Evolutionary conservation across 768 basidiomycete species (phyloP), one percentile per base, ranked within the genome.

Genomic region (Mycena filopes): DNA sequence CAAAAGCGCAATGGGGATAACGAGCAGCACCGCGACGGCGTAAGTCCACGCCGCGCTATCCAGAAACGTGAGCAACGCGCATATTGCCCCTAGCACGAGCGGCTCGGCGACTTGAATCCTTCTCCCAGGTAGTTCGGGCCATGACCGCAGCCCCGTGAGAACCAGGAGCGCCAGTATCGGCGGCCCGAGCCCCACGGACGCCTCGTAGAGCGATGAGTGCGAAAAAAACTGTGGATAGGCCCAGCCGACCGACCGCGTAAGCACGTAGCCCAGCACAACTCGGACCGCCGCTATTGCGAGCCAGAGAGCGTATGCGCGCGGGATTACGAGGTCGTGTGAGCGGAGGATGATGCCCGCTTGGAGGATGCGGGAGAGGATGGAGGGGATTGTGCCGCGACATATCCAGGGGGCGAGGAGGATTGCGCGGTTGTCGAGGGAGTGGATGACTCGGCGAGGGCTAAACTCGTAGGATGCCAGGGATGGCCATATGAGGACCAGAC

Each of bases 11-110:
- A 73, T 46, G 16, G 73, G 60, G 13, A 73, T 33, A 7, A 75
- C 75, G 16, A 73, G 69, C 15, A 76, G 49, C 16, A 77, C 46
- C 2, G 77, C 74, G 25, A 74, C 55, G 2, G 70, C 68, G 45
- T 82, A 82, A 25, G 80, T 82, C 80, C 81, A 83, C 11, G 80
- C 80, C 7, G 77, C 73, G 16, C 73, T 55, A 42, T 82, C 82
- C 23, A 82, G 61, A 67, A 55, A 72, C 33, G 66, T 68, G 15
- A 74, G 63, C 38, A 49, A 41, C 11, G 62, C 68, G n/a, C 69
- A 71, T 12, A 66, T 28, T 25, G 54, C 65, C 2, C 63, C 57
- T 9, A 70, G 33, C 7, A 63, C 15, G n/a, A 68, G 48, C 7
- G 68, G n/a, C 38, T 73, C 69, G 18, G 59, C 45, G 25, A 51